These are phyloP conservation scores for Hirschfeldia incana DNA, from an alignment of 345 rosid genomes.

Conservation along the genomic window DNA sequence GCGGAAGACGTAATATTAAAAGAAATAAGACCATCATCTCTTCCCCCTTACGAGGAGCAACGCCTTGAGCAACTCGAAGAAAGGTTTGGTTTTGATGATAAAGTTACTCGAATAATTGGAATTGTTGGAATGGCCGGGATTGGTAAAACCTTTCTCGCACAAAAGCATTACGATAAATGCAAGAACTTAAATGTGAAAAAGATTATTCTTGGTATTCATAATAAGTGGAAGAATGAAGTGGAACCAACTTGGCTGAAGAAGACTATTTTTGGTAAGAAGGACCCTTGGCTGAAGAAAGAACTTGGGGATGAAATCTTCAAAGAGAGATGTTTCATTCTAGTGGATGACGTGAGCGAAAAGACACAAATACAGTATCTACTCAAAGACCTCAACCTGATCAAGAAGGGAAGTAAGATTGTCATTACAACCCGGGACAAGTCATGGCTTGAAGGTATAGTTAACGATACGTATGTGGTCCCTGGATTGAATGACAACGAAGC, in stretches of 20 bases:
- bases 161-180: neutral
- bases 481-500: neutral
- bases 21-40: neutral
- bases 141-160: slow-evolving; percentile 9
- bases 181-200: neutral
- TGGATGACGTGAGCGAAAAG: slow-evolving; percentile 18
- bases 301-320: neutral
- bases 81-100: neutral
- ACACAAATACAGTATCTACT: neutral
- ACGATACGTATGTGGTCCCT: neutral
- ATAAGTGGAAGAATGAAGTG: neutral
- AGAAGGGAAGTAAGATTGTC: neutral
- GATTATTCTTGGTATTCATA: neutral
- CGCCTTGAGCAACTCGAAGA: neutral
- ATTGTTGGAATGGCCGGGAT: slow-evolving; percentile 22
- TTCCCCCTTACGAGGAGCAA: neutral
- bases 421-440: neutral
- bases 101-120: neutral
- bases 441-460: neutral
- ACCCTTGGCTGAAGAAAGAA: neutral
- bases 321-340: neutral
- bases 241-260: neutral
- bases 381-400: neutral
- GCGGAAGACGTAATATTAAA: neutral
- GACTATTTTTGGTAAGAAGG: too few species aligned